Evolutionary conservation across 306 rosid species (phyloP).

Genomic region (Boehmeria nivea): DNA sequence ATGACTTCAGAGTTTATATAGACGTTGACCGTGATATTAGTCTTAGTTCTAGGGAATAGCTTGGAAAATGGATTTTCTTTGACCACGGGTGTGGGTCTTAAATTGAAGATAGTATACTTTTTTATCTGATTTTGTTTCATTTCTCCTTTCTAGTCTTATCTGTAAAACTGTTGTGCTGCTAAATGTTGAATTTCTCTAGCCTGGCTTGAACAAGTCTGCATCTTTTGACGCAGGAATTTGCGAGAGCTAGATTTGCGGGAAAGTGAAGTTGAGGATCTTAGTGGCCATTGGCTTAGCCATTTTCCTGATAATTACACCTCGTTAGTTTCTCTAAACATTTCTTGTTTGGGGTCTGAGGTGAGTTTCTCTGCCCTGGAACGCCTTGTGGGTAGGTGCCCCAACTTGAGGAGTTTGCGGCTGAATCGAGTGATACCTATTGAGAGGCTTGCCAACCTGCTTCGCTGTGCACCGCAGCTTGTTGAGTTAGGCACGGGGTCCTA

Average conservation of each 20-base stretch:
- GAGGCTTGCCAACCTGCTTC: slow-evolving; percentile 52
- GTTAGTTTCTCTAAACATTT: slow-evolving; percentile 77
- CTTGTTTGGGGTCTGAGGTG: slow-evolving; percentile 76
- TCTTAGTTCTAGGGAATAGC: too few species aligned
- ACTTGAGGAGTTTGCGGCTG: slow-evolving; percentile 75
- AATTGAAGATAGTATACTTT: too few species aligned
- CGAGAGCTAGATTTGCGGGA: slow-evolving; percentile 83
- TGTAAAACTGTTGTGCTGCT: not conserved
- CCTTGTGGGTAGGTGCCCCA: slow-evolving; percentile 70
- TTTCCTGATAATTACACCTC: slow-evolving; percentile 88
- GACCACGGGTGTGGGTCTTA: too few species aligned
- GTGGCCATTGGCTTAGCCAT: slow-evolving; percentile 92
- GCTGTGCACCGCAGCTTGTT: slow-evolving; percentile 63
- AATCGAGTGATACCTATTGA: slow-evolving; percentile 80
- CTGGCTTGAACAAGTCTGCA: slow-evolving; percentile 1
- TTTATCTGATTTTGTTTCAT: not conserved
- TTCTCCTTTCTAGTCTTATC: not conserved
- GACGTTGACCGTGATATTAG: too few species aligned
- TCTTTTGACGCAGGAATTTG: slow-evolving; percentile 62
- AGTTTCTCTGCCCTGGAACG: slow-evolving; percentile 78
- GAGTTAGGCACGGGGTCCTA: slow-evolving; percentile 82
- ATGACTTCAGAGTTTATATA: too few species aligned
- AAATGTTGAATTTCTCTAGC: slow-evolving; percentile 1
- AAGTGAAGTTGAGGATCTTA: slow-evolving; percentile 81
- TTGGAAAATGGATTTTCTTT: too few species aligned